A percentile compares a stretch with the other conserved stretches of the same genome.
Evolutionary conservation across 2,329 filamentous ascomycete species (phyloP).

Genomic region (Epichloe gansuensis): DNA sequence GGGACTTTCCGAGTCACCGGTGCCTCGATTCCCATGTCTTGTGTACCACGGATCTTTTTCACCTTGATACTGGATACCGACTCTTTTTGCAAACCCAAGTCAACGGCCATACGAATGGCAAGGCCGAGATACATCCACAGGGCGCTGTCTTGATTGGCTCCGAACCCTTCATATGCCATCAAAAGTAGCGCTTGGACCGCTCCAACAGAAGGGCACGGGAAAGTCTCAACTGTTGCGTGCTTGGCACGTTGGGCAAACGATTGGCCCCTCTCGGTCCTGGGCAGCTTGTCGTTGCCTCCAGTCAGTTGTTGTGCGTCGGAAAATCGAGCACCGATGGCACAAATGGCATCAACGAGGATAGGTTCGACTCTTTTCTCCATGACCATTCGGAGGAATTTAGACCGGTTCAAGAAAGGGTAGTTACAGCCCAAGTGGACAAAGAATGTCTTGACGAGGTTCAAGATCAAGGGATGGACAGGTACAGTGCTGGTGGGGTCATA

Average conservation of each 20-base stretch:
- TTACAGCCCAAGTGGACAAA: constrained; percentile 75
- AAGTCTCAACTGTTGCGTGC: constrained; percentile 69
- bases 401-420: constrained; percentile 67
- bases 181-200: constrained; percentile 75
- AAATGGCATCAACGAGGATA: constrained; percentile 78
- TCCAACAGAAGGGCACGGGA: constrained; percentile 69
- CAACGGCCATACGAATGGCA: constrained; percentile 71
- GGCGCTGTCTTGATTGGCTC: constrained; percentile 76
- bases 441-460: constrained; percentile 66
- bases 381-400: constrained; percentile 62
- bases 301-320: constrained; percentile 45
- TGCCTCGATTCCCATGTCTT: constrained; percentile 29
- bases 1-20: constrained; percentile 20
- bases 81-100: constrained; percentile 71
- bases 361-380: constrained; percentile 72
- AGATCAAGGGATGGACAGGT: constrained; percentile 63
- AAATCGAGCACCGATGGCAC: constrained; percentile 70
- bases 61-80: constrained; percentile 55
- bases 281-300: constrained; percentile 34
- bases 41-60: constrained; percentile 38
- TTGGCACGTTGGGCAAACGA: constrained; percentile 74
- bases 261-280: constrained; percentile 58
- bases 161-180: constrained; percentile 82
- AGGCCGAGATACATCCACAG: constrained; percentile 90
- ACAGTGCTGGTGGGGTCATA: constrained; percentile 63